These are phyloP conservation scores for Pogostemon cablin DNA, from an alignment of 257 asterid genomes.

Conservation along the genomic window DNA sequence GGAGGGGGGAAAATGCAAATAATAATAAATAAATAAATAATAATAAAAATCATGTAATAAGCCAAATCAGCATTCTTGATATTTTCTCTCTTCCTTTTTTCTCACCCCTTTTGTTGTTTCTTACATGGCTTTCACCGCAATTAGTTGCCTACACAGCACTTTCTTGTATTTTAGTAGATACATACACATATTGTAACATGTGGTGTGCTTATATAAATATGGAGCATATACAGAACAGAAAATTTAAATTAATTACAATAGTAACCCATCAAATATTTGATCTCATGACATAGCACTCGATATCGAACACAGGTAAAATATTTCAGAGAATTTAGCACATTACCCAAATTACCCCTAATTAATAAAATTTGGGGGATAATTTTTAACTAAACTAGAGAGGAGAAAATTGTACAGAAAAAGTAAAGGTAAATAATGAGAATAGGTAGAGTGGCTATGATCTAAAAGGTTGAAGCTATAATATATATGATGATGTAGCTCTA, in stretches of 20 bases:
- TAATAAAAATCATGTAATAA: no score
- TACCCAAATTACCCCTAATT: constrained; percentile 13
- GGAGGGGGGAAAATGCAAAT: no score
- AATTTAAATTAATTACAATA: neutral
- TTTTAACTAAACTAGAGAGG: constrained; percentile 22
- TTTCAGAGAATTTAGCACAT: neutral
- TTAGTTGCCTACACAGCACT: no score
- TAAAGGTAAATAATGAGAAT: constrained; percentile 20
- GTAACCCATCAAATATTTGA: neutral
- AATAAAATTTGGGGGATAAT: neutral
- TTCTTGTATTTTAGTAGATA: no score
- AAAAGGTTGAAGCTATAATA: constrained; percentile 26
- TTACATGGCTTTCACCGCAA: no score
- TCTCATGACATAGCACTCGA: neutral
- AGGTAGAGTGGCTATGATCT: constrained; percentile 20
- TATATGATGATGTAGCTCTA: constrained; percentile 31
- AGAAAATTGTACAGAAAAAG: constrained; percentile 9
- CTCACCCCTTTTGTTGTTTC: no score
- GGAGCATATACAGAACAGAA: neutral
- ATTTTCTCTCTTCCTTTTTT: no score
- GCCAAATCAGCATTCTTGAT: no score
- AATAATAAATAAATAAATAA: no score
- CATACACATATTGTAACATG: neutral
- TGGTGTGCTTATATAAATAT: no score
- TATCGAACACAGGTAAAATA: no score